phyloP scores from a whole-genome alignment of 1,284 basidiomycete genomes.

The Boletus semigastroideus region DNA sequence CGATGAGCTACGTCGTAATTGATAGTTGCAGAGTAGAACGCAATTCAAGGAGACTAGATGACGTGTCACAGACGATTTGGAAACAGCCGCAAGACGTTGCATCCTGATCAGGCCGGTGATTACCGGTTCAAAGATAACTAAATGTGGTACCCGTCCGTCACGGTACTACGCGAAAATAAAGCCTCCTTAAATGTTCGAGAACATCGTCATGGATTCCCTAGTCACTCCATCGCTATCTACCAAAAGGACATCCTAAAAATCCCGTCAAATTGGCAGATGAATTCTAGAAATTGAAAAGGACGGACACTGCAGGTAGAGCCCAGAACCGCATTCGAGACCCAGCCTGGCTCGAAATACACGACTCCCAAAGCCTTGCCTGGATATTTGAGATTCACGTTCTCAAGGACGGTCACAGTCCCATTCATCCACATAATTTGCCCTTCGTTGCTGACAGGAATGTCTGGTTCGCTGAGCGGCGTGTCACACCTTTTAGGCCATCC shows the following conservation, averaged over 20 bases:
- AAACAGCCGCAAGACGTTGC: conserved; percentile 1
- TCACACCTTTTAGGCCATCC: conserved; percentile 13
- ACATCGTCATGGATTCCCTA: conserved; percentile 11
- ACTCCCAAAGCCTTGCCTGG: conserved; percentile 9
- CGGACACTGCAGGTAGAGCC: conserved; percentile 11
- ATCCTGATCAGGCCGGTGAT: conserved; percentile 10
- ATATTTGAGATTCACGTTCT: not conserved
- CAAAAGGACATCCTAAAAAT: conserved; percentile 8
- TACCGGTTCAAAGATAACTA: too few species aligned
- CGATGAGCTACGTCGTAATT: not conserved
- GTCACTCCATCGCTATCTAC: conserved; percentile 7
- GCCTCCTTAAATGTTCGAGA: conserved; percentile 1
- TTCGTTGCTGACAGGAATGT: not conserved
- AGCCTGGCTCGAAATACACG: conserved; percentile 15
- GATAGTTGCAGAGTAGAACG: not conserved
- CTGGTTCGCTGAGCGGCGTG: conserved; percentile 13
- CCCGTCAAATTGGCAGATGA: not conserved
- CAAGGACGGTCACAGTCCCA: not conserved
- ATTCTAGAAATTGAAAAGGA: not conserved
- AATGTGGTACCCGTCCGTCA: too few species aligned
- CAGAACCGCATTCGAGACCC: conserved; percentile 5
- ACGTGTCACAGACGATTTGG: not conserved
- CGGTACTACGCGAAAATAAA: too few species aligned
- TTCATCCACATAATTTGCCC: conserved; percentile 14
- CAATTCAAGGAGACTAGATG: not conserved